Percentiles rank a stretch among this genome's conserved stretches.
Conservation (phyloP, 352 stramenopile genomes). For the Phytophthora syringae region DNA sequence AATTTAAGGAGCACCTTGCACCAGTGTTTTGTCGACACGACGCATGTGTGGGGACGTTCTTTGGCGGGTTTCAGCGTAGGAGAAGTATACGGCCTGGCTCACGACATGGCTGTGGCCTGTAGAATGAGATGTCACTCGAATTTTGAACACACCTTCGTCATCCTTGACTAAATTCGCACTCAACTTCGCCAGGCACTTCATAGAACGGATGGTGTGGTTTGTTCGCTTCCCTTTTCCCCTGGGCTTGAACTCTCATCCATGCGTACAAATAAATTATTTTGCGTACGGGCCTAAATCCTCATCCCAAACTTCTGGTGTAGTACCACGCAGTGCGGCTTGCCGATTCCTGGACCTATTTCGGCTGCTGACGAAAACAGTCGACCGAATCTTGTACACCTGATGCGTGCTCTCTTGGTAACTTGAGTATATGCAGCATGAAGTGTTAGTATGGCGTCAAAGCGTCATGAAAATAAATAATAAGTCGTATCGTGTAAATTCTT, state of each 20-base stretch:
- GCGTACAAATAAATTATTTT: constrained; percentile 1
- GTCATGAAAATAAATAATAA: background rate
- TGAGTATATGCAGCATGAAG: background rate
- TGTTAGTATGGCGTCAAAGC: background rate
- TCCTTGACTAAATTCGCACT: background rate
- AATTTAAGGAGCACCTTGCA: constrained; percentile 3
- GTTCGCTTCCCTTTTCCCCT: constrained; percentile 4
- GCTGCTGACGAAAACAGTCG: background rate
- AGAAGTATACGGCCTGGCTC: background rate
- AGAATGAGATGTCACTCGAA: background rate
- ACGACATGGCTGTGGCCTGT: constrained; percentile 1
- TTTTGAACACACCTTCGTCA: background rate
- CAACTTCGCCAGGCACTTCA: background rate
- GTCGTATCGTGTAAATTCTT: background rate
- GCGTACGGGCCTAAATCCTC: background rate
- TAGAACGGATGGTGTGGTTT: constrained; percentile 7
- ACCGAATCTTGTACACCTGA: background rate
- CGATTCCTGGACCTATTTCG: background rate
- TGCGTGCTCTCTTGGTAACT: background rate
- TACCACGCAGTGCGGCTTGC: background rate
- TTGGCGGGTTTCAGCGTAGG: constrained; percentile 1
- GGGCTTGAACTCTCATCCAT: constrained; percentile 9
- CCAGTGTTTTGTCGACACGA: background rate
- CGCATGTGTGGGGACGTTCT: background rate
- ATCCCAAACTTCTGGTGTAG: background rate